Evolutionary conservation across 148 eudicot genomes (phyloP), one percentile per base, ranked within the genome.

Genomic region (Camellia japonica): DNA sequence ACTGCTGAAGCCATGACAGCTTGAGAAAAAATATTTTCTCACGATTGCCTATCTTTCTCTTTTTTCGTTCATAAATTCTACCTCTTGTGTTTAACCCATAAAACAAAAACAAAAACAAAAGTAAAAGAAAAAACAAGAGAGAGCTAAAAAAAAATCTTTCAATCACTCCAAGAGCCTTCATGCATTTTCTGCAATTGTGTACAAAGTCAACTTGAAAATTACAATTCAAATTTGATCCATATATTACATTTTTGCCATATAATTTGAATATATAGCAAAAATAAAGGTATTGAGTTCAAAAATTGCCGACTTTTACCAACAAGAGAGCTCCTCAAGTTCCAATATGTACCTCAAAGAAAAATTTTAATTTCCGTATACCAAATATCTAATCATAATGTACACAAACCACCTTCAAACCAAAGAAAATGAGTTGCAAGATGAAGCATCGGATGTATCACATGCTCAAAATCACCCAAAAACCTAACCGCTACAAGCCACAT

Each of bases 351-450:
- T 1, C 51, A 49, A 49, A 49, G 7, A 7, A 49, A 16, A 43
- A 85, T 76, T 81, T 80, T 75, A 59, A 41, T 78, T 77, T 65
- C 76, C 71, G 72, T 73, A 66, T 30, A 41, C 51, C 51, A 41
- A 70, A 76, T 74, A 66, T 82, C 79, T 18, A 30, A 20, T 76
- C 80, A 78, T 76, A 88, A 87, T 90, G 86, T 88, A 90, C 93
- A 90, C 18, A 78, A 51, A 75, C 73, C 80, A 72, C 80, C 82
- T 72, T 66, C 68, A 58, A 42, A 11, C 56, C 54, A 75, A 9
- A 76, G 64, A 77, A 75, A 75, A 65, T 23, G 49, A 43, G 52
- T 75, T 44, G 77, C 55, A 78, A 78, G 85, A 71, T 65, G 81
- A 80, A 81, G 75, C 63, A 56, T 30, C 62, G 2, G 38, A 49